A percentile compares a stretch with the other conserved stretches of the same genome.
These are phyloP conservation scores for Lepraria neglecta DNA, from an alignment of 495 filamentous ascomycete species.

Conservation along the genomic window DNA sequence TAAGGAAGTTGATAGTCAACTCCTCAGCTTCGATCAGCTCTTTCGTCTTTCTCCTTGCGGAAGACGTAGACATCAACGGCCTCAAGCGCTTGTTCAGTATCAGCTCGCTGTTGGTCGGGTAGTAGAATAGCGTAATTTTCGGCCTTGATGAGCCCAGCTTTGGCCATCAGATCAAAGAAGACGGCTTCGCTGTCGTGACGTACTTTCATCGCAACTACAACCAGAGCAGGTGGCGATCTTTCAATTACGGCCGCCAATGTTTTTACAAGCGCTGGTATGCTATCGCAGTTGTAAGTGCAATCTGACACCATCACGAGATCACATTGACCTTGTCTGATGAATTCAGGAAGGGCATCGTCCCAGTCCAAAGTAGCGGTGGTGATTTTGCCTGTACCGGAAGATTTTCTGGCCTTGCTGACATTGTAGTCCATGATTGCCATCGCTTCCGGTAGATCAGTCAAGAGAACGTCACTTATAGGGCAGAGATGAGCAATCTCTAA, in stretches of 20 bases:
- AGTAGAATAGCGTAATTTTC: slow-evolving; percentile 48
- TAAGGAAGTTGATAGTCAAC: too few relatives aligned
- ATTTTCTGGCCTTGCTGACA: slow-evolving; percentile 38
- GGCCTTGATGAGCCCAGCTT: slow-evolving; percentile 46
- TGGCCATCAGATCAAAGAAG: slow-evolving; percentile 71
- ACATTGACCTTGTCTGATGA: slow-evolving; percentile 41
- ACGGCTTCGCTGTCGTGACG: slow-evolving; percentile 75
- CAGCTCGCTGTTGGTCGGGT: slow-evolving; percentile 46
- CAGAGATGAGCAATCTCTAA: slow-evolving; percentile 61
- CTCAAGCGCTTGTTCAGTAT: slow-evolving; percentile 39
- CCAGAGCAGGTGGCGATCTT: slow-evolving; percentile 44
- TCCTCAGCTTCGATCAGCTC: not conserved
- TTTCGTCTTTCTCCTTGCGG: slow-evolving; percentile 8
- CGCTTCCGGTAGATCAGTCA: slow-evolving; percentile 81
- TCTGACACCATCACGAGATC: slow-evolving; percentile 80
- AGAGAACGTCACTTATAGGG: slow-evolving; percentile 49
- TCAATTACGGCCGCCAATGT: slow-evolving; percentile 54
- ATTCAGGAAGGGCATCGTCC: slow-evolving; percentile 47
- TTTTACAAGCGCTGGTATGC: slow-evolving; percentile 64
- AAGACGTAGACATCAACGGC: slow-evolving; percentile 56
- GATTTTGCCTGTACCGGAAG: slow-evolving; percentile 33
- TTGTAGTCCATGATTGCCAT: slow-evolving; percentile 56
- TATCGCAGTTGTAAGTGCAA: slow-evolving; percentile 92
- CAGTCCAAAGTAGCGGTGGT: slow-evolving; percentile 69
- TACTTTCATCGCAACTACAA: slow-evolving; percentile 75